These are phyloP conservation scores for Orbilia oligospora DNA, from an alignment of 2,329 filamentous ascomycete genomes.

Conservation along the genomic window DNA sequence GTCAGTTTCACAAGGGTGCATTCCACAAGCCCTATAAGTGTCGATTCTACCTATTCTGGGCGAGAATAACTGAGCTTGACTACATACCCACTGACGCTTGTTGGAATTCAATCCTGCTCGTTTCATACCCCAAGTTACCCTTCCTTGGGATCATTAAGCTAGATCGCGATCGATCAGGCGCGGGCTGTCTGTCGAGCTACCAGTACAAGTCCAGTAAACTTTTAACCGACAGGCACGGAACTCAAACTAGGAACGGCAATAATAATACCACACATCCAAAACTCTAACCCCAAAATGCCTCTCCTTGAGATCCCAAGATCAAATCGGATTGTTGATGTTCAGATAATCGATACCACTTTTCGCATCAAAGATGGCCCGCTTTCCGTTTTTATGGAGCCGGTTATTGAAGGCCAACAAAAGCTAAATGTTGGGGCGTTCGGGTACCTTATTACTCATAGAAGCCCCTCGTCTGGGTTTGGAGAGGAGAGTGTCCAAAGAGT, in stretches of 20 bases:
- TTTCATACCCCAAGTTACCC: too few species aligned
- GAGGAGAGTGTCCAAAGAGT: conserved; percentile 6
- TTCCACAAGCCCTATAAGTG: background rate
- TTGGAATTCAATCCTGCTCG: background rate
- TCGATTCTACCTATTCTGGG: background rate
- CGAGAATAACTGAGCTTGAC: too few species aligned
- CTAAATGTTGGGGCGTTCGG: conserved; percentile 32
- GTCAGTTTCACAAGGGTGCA: conserved; percentile 25
- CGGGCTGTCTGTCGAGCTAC: too few species aligned
- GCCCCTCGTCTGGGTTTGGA: background rate
- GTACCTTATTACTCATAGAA: conserved; percentile 44
- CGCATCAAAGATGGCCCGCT: conserved; percentile 37
- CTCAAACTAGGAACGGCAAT: background rate
- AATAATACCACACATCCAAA: background rate
- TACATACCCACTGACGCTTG: background rate
- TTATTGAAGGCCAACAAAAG: conserved; percentile 37
- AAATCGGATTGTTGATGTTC: conserved; percentile 31
- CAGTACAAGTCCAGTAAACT: background rate
- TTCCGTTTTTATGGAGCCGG: conserved; percentile 19
- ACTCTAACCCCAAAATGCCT: background rate
- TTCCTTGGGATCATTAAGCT: too few species aligned
- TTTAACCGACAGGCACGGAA: background rate
- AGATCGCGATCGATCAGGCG: too few species aligned
- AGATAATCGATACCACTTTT: background rate
- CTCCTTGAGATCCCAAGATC: conserved; percentile 37